phyloP scores from a whole-genome alignment of 371 early-diverging fungal species.

The Syncephalis fuscata region DNA sequence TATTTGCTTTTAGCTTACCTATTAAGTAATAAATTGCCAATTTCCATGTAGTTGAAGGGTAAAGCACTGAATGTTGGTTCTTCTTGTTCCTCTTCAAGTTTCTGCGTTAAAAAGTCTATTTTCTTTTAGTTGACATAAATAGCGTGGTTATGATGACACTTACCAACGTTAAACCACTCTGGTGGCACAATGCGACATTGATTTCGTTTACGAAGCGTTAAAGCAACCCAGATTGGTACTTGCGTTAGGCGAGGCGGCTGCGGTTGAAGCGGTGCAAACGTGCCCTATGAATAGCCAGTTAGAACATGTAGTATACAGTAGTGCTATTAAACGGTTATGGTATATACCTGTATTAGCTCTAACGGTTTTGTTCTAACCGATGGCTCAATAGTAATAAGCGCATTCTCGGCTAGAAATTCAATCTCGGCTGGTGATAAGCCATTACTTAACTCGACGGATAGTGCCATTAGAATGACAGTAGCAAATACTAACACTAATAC shows the following conservation, averaged over 20 bases:
- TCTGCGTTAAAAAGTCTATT: conserved; percentile 29
- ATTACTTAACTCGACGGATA: conserved; percentile 29
- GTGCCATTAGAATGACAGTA: conserved; percentile 40
- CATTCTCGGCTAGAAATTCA: conserved; percentile 70
- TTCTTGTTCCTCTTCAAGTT: conserved; percentile 36
- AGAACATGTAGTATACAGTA: background rate
- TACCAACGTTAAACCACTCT: conserved; percentile 56
- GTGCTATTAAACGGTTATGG: background rate
- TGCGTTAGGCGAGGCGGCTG: conserved; percentile 33
- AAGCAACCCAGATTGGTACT: conserved; percentile 81
- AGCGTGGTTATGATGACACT: too few species aligned
- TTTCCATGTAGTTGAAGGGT: conserved; percentile 71
- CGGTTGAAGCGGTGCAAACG: conserved; percentile 53
- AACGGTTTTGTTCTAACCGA: conserved; percentile 35
- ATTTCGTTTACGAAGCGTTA: conserved; percentile 60
- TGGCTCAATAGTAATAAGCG: conserved; percentile 51
- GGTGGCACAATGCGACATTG: conserved; percentile 74
- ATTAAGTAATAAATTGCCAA: conserved; percentile 53
- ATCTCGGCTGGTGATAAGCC: conserved; percentile 65
- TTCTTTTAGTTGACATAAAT: too few species aligned
- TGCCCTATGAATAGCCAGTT: conserved; percentile 40
- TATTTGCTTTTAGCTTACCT: conserved; percentile 20
- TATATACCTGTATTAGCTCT: conserved; percentile 41
- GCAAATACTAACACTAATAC: too few species aligned
- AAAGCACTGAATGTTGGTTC: conserved; percentile 45